Evolutionary conservation across 768 basidiomycete genomes (phyloP), one percentile per base, ranked within the genome.

Genomic region (Mycena amicta): DNA sequence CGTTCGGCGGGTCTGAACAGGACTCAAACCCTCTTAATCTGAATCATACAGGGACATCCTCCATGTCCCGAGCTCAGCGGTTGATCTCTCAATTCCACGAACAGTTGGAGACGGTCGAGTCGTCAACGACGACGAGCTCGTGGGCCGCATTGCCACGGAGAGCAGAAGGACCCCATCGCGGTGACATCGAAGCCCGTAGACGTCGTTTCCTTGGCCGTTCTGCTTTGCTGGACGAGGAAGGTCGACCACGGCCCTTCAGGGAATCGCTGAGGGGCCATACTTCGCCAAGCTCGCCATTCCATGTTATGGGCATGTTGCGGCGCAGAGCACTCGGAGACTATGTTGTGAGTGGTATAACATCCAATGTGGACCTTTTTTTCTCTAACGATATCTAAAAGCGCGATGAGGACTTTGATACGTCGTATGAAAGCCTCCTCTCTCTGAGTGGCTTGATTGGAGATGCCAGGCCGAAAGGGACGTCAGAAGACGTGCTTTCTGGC

Each of bases 401-500:
- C 52, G 90, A 92, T 58, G 89, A 92, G 66, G 80, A 90, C 60
- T 87, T 90, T 67, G 88, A 91, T 61, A 71, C 79, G 5, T 92
- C 90, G 1, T 92, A 92, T 64, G 91, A 93, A 68, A 82, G 76
- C 37, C 70, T 92, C 52, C 62, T 91, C 20, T 79, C 80, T 2
- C 72, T 92, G 46, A 78, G 85, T 31, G 77, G 77, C 15, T 70
- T 83, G 18, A 70, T 92, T 41, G 89, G 90, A 5, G 89, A 92
- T n/a, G 89, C 73, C 5, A 83, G 81, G 63, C 83, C 89, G 0
- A 83, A 79, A 26, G 80, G 80, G 22, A 89, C 88, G 1, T 85
- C 90, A 2, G 78, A 80, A 1, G 75, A 85, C 6, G 77, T 90
- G 28, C 74, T 93, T 47, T 71, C 82, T 13, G 74, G 78, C 0